These are phyloP conservation scores for Venustampulla echinocandica DNA, from an alignment of 495 filamentous ascomycete species.

Conservation along the genomic window DNA sequence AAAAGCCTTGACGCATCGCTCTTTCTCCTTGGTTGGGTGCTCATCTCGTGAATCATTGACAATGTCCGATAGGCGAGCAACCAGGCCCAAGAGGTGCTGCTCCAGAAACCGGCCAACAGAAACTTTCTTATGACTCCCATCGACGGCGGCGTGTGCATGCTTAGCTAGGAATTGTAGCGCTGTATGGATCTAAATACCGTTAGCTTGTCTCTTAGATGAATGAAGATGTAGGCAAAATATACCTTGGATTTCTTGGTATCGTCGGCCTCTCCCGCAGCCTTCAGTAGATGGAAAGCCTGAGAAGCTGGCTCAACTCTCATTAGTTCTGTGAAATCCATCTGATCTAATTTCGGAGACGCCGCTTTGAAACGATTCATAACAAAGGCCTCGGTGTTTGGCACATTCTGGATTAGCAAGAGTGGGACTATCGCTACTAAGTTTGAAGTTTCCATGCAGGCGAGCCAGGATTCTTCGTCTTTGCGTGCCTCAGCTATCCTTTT, in stretches of 20 bases:
- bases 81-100: slow-evolving; percentile 77
- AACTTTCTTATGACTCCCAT: slow-evolving; percentile 38
- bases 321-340: slow-evolving; percentile 55
- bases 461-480: slow-evolving; percentile 48
- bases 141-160: not conserved
- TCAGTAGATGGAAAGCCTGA: slow-evolving; percentile 76
- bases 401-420: slow-evolving; percentile 65
- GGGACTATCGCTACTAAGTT: slow-evolving; percentile 77
- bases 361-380: slow-evolving; percentile 59
- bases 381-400: slow-evolving; percentile 52
- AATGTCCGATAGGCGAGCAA: slow-evolving; percentile 68
- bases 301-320: slow-evolving; percentile 66
- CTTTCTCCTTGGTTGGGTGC: slow-evolving; percentile 35
- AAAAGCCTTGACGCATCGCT: slow-evolving; percentile 73
- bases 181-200: slow-evolving; percentile 25
- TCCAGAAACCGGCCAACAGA: slow-evolving; percentile 73
- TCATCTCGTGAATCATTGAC: slow-evolving; percentile 55
- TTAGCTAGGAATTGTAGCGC: slow-evolving; percentile 1
- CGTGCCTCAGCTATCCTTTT: slow-evolving; percentile 69
- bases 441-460: slow-evolving; percentile 51
- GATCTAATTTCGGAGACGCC: slow-evolving; percentile 59
- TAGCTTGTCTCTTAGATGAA: not conserved
- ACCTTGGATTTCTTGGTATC: slow-evolving; percentile 49
- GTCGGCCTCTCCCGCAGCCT: slow-evolving; percentile 57
- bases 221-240: slow-evolving; percentile 14